phyloP scores from a whole-genome alignment of 2,329 filamentous ascomycete genomes.

The Stagonosporopsis tanaceti region DNA sequence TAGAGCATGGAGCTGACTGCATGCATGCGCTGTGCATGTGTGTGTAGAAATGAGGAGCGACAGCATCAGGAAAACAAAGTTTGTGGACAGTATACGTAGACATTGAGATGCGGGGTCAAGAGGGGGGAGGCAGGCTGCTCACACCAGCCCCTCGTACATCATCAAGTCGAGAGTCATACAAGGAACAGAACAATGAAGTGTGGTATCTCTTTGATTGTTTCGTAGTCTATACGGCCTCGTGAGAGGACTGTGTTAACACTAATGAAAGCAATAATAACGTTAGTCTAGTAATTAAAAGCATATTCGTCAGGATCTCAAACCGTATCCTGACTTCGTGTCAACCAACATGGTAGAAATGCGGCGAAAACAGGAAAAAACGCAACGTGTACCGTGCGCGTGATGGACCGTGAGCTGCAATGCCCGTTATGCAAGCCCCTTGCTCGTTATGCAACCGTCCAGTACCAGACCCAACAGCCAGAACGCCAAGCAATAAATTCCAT shows the following conservation, averaged over 20 bases:
- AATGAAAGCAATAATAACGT: constrained; percentile 20
- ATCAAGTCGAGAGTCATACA: background rate
- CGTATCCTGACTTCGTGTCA: constrained; percentile 3
- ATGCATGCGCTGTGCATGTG: constrained; percentile 8
- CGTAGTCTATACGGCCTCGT: constrained; percentile 22
- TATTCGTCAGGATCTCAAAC: constrained; percentile 12
- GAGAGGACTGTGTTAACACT: constrained; percentile 4
- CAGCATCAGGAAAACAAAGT: constrained; percentile 5
- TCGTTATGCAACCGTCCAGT: constrained; percentile 14
- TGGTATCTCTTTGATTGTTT: constrained; percentile 17
- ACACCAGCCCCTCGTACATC: background rate
- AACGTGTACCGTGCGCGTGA: constrained; percentile 12
- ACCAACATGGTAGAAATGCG: constrained; percentile 6
- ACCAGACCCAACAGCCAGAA: constrained; percentile 5
- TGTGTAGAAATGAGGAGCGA: constrained; percentile 8
- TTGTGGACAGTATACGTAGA: background rate
- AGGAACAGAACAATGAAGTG: background rate
- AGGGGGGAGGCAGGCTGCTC: background rate
- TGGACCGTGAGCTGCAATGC: constrained; percentile 10
- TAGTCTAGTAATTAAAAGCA: constrained; percentile 22
- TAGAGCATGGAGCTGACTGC: constrained; percentile 9
- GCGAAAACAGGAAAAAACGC: constrained; percentile 1
- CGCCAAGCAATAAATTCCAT: constrained; percentile 12
- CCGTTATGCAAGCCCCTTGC: constrained; percentile 12
- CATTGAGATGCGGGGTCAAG: constrained; percentile 16